Evolutionary conservation across 2,329 filamentous ascomycete genomes (phyloP), one percentile per base, ranked within the genome.

Genomic region (Ophiosphaerella herpotricha): DNA sequence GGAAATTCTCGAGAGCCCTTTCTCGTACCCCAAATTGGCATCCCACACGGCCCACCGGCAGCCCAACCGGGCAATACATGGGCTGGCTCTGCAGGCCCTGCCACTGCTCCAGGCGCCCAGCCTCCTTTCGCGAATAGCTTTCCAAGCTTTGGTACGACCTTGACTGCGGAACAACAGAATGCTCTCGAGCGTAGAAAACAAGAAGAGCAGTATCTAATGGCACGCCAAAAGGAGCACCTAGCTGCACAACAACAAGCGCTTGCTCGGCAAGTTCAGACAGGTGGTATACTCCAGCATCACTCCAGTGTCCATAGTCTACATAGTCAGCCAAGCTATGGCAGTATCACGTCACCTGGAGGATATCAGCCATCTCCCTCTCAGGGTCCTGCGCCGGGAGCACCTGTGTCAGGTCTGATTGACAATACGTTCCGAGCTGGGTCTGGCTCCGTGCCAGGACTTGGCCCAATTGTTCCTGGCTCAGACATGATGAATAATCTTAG

Each of bases 1-100:
- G 94, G 94, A 2, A 99, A 99, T 75, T 97, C 94, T 6, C 85
- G 95, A 24, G 94, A 99, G 75, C 94, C 94, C 0, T 99, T 99
- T 80, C 80, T 99, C 39, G 95, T 99, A 24, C 94, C 94, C 26
- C 93, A 99, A 73, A 97, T 97, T 63, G 93, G 93, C 16, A 91
- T 97, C 45, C 86, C 91, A 43, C 93, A 99, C 72, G 94, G 93
- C 0, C 86, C 88, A 6, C 84, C 90, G 14, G 75, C 80, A 26
- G 76, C 74, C 39, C 78, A 77, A 51, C 66, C 77, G 40, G 75
- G 75, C 33, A 76, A 72, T 45, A 64, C 71, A 26, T 79, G 77
- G 76, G 72, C 76, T 38, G 75, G 74, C 26, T 64, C 64, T 51
- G 66, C 58, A 12, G 61, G 70, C 41, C 67, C 72, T 47, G 70